Percentiles rank a stretch among this genome's conserved stretches.
Evolutionary conservation across 768 basidiomycete species (phyloP).

Genomic region (Piloderma croceum): DNA sequence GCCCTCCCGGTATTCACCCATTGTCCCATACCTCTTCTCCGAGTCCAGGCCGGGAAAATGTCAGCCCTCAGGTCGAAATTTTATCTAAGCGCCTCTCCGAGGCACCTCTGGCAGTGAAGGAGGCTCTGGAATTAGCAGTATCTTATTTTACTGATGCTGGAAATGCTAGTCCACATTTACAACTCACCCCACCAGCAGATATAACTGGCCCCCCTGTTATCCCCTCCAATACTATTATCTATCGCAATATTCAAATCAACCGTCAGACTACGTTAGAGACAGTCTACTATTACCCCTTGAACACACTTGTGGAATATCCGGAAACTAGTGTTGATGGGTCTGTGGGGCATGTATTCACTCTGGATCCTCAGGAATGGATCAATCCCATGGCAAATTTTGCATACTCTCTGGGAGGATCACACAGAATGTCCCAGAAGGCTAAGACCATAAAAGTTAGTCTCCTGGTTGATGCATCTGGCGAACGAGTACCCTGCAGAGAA

Average conservation of each 20-base stretch:
- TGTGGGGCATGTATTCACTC: slow-evolving; percentile 11
- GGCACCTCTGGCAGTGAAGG: too few relatives aligned
- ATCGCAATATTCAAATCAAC: slow-evolving; percentile 7
- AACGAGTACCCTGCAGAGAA: slow-evolving; percentile 10
- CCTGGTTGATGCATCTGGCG: slow-evolving; percentile 3
- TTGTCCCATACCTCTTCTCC: too few relatives aligned
- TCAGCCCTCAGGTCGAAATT: too few relatives aligned
- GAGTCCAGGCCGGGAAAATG: too few relatives aligned
- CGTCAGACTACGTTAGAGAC: slow-evolving; percentile 7
- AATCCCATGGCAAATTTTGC: slow-evolving; percentile 11
- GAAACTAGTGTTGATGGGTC: slow-evolving; percentile 8
- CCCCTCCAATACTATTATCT: too few relatives aligned
- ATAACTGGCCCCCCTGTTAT: too few relatives aligned
- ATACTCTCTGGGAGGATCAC: slow-evolving; percentile 12
- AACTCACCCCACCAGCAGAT: too few relatives aligned
- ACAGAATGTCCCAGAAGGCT: slow-evolving; percentile 7
- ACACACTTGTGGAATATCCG: slow-evolving; percentile 13
- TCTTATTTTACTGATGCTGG: too few relatives aligned
- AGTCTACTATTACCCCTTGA: slow-evolving; percentile 10
- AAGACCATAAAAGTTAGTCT: slow-evolving; percentile 3
- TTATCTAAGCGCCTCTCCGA: too few relatives aligned
- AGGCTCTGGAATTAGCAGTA: too few relatives aligned
- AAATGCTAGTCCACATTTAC: too few relatives aligned
- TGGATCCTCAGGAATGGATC: slow-evolving; percentile 9
- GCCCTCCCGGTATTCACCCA: too few relatives aligned